A percentile compares a stretch with the other conserved stretches of the same genome.
These are phyloP conservation scores for Paramecium biaurelia DNA, from an alignment of 73 alveolate genomes.

Conservation along the genomic window DNA sequence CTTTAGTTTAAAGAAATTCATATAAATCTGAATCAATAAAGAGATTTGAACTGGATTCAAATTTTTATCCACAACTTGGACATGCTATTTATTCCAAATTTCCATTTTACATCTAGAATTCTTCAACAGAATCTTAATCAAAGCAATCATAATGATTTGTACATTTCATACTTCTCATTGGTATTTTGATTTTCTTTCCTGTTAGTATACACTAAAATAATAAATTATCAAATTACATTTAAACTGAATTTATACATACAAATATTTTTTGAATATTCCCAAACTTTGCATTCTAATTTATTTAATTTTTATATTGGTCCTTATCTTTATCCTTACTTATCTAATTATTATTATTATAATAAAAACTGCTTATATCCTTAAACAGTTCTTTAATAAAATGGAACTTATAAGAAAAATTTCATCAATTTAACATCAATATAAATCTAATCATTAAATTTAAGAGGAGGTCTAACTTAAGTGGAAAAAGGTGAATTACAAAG, in stretches of 20 bases:
- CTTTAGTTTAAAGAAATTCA: neutral
- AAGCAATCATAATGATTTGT: neutral
- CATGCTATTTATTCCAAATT: neutral
- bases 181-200: neutral
- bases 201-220: neutral
- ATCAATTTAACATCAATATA: slow-evolving; percentile 6
- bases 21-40: neutral
- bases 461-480: neutral
- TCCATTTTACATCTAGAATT: neutral
- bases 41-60: neutral
- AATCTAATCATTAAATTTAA: neutral
- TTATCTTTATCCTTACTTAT: too few relatives aligned
- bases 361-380: neutral
- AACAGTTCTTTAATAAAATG: neutral
- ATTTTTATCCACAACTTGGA: neutral
- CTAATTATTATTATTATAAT: neutral
- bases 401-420: neutral
- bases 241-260: neutral
- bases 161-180: neutral
- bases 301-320: neutral
- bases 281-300: neutral
- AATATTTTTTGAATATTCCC: neutral
- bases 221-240: neutral
- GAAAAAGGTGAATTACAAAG: neutral
- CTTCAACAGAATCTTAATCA: neutral